Conservation (phyloP, 2,329 filamentous ascomycete species). For the Neurospora sp. region DNA sequence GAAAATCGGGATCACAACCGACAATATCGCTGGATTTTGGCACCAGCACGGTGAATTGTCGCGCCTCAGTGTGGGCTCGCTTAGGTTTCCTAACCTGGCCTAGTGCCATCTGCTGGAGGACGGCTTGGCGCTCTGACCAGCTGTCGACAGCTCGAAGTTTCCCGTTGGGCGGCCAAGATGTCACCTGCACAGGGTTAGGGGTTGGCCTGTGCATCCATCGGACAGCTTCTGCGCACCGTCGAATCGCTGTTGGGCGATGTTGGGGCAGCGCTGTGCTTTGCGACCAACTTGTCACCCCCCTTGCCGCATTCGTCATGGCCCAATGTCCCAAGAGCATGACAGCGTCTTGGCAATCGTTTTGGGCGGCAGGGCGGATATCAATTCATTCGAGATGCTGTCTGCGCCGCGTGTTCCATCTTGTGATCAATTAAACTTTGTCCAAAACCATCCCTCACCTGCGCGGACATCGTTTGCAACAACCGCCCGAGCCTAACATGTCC, state of each 20-base stretch:
- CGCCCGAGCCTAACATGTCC: background rate
- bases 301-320: background rate
- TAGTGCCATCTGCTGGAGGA: conserved; percentile 2
- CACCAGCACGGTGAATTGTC: conserved; percentile 15
- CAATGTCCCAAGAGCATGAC: background rate
- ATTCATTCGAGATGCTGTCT: background rate
- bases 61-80: conserved; percentile 28
- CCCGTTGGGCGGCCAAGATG: background rate
- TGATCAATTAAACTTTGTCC: background rate
- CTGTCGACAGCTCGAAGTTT: background rate
- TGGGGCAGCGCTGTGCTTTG: background rate
- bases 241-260: background rate
- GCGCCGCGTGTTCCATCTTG: background rate
- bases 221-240: background rate
- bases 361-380: background rate
- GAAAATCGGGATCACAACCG: conserved; percentile 9
- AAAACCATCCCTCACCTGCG: background rate
- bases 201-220: background rate
- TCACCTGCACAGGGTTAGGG: background rate
- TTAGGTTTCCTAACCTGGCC: conserved; percentile 9
- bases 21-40: conserved; percentile 14
- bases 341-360: background rate
- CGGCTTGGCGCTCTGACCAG: background rate
- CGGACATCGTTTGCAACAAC: background rate
- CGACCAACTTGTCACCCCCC: background rate